A percentile compares a stretch with the other conserved stretches of the same genome.
Evolutionary conservation across 345 rosid species (phyloP).

Genomic region (Erucastrum elatum): DNA sequence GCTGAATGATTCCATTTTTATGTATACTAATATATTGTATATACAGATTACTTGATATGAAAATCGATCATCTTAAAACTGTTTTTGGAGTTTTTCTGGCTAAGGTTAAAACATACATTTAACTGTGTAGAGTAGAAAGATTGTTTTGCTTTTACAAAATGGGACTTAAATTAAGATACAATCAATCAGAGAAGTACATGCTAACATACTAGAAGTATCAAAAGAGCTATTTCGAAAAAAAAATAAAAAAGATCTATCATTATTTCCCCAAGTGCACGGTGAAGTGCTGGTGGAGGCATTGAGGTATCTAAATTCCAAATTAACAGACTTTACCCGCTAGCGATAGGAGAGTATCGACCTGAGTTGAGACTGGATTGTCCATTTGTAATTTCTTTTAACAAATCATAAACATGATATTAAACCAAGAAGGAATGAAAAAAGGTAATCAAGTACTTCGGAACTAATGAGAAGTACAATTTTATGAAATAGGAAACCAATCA

Average conservation of each 20-base stretch:
- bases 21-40: background rate
- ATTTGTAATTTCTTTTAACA: background rate
- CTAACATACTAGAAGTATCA: background rate
- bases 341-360: background rate
- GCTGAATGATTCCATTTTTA: background rate
- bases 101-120: background rate
- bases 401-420: background rate
- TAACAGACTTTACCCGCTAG: background rate
- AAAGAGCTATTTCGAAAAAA: background rate
- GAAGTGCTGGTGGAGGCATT: background rate
- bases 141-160: background rate
- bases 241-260: background rate
- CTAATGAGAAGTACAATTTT: too few species aligned
- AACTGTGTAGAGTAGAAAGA: background rate
- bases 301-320: background rate
- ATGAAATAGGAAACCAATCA: background rate
- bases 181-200: background rate
- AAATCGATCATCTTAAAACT: background rate
- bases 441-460: background rate
- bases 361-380: background rate
- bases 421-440: background rate
- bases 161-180: background rate
- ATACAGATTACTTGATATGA: background rate
- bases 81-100: background rate
- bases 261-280: background rate